phyloP scores from a whole-genome alignment of 768 basidiomycete species.

The Trametes punicea region DNA sequence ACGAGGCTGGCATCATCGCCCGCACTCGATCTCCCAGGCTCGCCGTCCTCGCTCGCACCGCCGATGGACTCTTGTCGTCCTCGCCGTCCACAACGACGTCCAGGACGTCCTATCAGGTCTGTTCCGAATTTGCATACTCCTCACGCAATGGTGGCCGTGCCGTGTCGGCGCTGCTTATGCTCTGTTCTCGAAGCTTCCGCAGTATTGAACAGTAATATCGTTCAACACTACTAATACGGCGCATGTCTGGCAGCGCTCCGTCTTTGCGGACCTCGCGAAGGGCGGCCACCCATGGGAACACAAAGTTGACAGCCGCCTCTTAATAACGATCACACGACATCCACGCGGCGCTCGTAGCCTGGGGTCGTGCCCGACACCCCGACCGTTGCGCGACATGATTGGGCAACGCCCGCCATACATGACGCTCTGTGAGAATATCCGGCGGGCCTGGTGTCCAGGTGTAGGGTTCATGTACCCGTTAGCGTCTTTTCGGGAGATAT shows the following conservation, averaged over 20 bases:
- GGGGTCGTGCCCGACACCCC: constrained; percentile 15
- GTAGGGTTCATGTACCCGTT: not conserved
- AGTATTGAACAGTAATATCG: not conserved
- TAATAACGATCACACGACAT: constrained; percentile 15
- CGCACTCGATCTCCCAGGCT: not conserved
- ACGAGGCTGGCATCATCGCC: constrained; percentile 10
- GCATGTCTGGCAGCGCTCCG: constrained; percentile 8
- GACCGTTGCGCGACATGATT: constrained; percentile 16
- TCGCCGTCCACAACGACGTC: not conserved
- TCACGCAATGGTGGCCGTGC: not conserved
- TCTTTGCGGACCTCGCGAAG: not conserved
- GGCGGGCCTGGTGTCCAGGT: not conserved
- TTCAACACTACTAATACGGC: not conserved
- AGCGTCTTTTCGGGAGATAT: not conserved
- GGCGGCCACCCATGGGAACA: constrained; percentile 13
- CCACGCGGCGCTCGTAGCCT: constrained; percentile 10
- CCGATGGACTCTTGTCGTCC: not conserved
- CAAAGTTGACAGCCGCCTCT: constrained; percentile 18
- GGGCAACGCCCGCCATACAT: constrained; percentile 2
- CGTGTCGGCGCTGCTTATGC: not conserved
- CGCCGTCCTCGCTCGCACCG: not conserved
- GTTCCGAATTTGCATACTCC: too few species aligned
- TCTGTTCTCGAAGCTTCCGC: not conserved
- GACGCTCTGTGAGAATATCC: constrained; percentile 5
- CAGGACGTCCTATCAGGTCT: too few species aligned